These are phyloP conservation scores for Lagenaria siceraria DNA, from an alignment of 306 rosid genomes.

Conservation along the genomic window DNA sequence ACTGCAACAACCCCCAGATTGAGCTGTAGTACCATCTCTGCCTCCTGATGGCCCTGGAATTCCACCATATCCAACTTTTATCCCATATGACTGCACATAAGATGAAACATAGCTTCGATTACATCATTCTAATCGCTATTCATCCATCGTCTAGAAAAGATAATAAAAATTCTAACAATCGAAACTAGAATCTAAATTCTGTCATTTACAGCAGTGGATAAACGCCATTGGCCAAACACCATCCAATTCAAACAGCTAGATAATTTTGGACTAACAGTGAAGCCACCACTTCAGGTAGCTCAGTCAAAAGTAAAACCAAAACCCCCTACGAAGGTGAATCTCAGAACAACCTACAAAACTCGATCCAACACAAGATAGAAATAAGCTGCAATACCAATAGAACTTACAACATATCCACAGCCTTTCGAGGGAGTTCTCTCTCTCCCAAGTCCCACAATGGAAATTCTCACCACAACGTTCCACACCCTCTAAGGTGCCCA, in stretches of 20 bases:
- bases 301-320: not conserved
- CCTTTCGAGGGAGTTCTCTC: no score
- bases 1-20: conserved; percentile 82
- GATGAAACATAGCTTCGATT: not conserved
- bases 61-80: conserved; percentile 96
- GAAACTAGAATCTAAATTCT: not conserved
- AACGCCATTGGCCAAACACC: not conserved
- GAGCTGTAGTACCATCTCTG: conserved; percentile 76
- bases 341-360: not conserved
- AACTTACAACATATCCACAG: no score
- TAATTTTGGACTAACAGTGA: not conserved
- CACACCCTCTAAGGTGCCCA: no score
- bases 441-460: no score
- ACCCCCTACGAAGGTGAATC: not conserved
- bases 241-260: not conserved
- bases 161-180: not conserved
- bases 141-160: not conserved
- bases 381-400: no score
- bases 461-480: no score
- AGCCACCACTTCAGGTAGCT: not conserved
- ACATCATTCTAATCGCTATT: not conserved
- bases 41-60: conserved; percentile 97
- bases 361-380: no score
- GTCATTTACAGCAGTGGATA: not conserved
- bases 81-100: conserved; percentile 82